phyloP scores from a whole-genome alignment of 768 basidiomycete species.

The Lactarius psammicola region DNA sequence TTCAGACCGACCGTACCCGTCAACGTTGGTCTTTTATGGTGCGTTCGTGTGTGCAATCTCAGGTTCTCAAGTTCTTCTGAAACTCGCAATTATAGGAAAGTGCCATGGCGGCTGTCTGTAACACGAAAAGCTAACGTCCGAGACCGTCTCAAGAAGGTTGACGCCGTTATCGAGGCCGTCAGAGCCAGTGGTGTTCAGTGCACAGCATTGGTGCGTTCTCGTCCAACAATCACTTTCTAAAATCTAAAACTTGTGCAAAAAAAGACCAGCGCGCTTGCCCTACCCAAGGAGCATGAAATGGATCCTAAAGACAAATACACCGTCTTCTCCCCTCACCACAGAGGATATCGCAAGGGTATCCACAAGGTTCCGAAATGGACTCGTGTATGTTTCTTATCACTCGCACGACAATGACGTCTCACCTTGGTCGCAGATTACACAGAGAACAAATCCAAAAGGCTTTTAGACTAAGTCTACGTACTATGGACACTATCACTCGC shows the following conservation, averaged over 20 bases:
- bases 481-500: neutral
- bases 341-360: conserved; percentile 88
- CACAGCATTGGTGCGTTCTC: conserved; percentile 61
- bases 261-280: conserved; percentile 68
- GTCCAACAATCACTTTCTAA: neutral
- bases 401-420: neutral
- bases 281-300: conserved; percentile 97
- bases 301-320: conserved; percentile 92
- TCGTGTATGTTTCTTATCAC: conserved; percentile 52
- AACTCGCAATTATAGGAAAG: conserved; percentile 64
- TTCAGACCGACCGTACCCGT: conserved; percentile 71
- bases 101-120: conserved; percentile 86
- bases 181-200: conserved; percentile 78
- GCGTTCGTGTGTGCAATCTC: conserved; percentile 26
- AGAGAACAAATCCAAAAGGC: conserved; percentile 86
- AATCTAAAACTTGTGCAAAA: conserved; percentile 1
- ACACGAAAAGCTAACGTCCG: conserved; percentile 94
- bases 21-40: conserved; percentile 86
- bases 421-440: conserved; percentile 59
- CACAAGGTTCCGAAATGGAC: conserved; percentile 99
- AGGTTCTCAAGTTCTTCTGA: neutral
- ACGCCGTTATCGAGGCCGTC: conserved; percentile 89
- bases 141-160: conserved; percentile 85
- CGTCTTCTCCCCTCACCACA: conserved; percentile 65
- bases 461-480: conserved; percentile 49